These are phyloP conservation scores for Ogataea hybrid DNA, from an alignment of 1,139 yeast species.

Conservation along the genomic window DNA sequence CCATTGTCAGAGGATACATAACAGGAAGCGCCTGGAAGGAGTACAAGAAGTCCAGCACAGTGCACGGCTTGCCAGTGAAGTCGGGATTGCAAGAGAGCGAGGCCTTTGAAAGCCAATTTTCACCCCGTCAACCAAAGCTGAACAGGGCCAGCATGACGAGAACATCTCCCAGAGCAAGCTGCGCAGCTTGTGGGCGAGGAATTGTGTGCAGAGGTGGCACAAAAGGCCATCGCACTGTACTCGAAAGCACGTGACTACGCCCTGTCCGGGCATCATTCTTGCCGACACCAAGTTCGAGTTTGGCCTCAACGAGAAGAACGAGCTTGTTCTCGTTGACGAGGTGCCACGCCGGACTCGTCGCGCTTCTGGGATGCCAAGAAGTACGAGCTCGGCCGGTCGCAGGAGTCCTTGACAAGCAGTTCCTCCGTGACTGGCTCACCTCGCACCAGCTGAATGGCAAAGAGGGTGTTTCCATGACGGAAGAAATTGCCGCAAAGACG, in stretches of 20 bases:
- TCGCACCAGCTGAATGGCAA: slow-evolving; percentile 71
- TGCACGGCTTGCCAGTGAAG: slow-evolving; percentile 65
- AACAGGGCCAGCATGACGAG: slow-evolving; percentile 96
- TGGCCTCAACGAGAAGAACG: slow-evolving; percentile 71
- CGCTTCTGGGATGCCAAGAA: slow-evolving; percentile 84
- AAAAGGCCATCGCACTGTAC: slow-evolving; percentile 69
- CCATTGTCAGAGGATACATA: slow-evolving; percentile 93
- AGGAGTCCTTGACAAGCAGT: slow-evolving; percentile 94
- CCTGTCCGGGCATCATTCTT: slow-evolving; percentile 76
- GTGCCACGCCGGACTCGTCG: slow-evolving; percentile 96
- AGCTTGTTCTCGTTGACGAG: slow-evolving; percentile 86
- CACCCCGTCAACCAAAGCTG: slow-evolving; percentile 98
- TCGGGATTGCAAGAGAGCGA: slow-evolving; percentile 76
- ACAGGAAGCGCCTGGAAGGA: slow-evolving; percentile 99
- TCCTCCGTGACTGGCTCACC: slow-evolving; percentile 93
- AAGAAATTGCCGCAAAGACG: slow-evolving; percentile 59
- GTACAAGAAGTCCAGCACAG: slow-evolving; percentile 74
- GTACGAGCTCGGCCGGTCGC: slow-evolving; percentile 72
- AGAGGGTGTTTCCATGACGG: slow-evolving; percentile 82
- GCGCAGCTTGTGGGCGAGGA: slow-evolving; percentile 75
- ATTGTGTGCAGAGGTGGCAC: slow-evolving; percentile 57
- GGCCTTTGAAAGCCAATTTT: slow-evolving; percentile 77
- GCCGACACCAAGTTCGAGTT: slow-evolving; percentile 99
- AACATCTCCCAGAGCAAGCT: slow-evolving; percentile 85
- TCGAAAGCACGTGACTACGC: slow-evolving; percentile 86